Evolutionary conservation across 192 early-diverging fungal species (phyloP), one percentile per base, ranked within the genome.

Genomic region (Glomus cerebriforme): DNA sequence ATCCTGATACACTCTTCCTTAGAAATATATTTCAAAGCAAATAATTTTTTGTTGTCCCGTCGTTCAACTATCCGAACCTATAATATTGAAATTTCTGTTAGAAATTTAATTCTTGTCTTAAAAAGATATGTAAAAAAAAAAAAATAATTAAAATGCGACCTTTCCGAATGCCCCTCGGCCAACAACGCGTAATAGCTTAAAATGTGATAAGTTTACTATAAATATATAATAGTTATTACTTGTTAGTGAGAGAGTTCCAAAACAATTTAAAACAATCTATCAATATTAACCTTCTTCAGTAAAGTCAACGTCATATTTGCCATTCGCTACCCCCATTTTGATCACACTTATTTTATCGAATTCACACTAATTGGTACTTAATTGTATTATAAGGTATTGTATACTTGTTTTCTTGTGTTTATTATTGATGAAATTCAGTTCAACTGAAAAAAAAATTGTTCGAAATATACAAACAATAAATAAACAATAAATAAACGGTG

Each of bases 141-240:
- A 31, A 32, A 0, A 13, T 59, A 29, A 59, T n/a, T n/a, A n/a
- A n/a, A 37, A 47, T n/a, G 9, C 12, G 86, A 95, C 94, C 89
- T 96, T 96, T 59, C 95, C 95, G 82, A 96, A 96, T 4, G 95
- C 92, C 31, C 95, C 95, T 80, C 91, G 90, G 6, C 95, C 95
- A 80, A 96, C 90, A 66, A 90, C 89, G n/a, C 92, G 83, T 34
- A 94, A 85, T 66, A 96, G 83, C 59, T 92, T 89, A 85, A 96
- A 96, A 66, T 96, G 92, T 49, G 85, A 79, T 39, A 96, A 84
- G 76, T 89, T 92, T 27, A 95, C 94, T 95, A 81, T 60, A 34
- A 6, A 34, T 37, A 34, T 6, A 31, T 7, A 7, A 35, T 31
- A 37, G 37, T 10, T 31, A 27, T 29, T n/a, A 26, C 0, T 27